Base-by-base conservation (phyloP, 2,329 filamentous ascomycete genomes). In the Sordariomycetes sp. region DNA sequence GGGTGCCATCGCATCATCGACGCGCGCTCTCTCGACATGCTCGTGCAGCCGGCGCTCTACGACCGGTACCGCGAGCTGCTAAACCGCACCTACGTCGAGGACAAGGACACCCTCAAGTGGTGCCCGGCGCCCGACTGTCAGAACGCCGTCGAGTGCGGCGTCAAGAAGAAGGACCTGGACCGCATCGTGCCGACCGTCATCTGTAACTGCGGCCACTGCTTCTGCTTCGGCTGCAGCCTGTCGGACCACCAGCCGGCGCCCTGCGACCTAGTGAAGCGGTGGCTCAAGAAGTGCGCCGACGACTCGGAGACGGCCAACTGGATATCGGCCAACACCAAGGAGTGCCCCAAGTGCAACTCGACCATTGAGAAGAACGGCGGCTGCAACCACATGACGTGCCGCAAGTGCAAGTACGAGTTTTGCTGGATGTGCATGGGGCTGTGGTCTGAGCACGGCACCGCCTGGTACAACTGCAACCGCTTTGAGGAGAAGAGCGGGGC, bases 401-500 rank as follows among this genome's bases (percentile, higher is more conserved):
- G 91, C 58, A 96, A 96, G 70, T 96, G 91, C 75, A 90, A 90
- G 66, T 86, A 96, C 67, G 91, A 96, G 67, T 96, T 99, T 67
- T 99, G 94, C 74, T 99, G 94, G 94, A 97, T 99, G 88, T 99
- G 94, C 67, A 99, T 99, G 94, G 94, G 94, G 0, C 76, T 96
- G 1, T 99, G 94, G 94, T 95, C 90, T 1, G 94, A 99, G 71
- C 94, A 99, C 68, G 94, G 94, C 61, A 99, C 92, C 3, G 96
- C 90, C 72, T 99, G 94, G 94, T 99, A 99, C 76, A 99, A 96
- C 71, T 99, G 94, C 79, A 99, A 96, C 68, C 81, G 94, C 10
- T 99, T 87, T 65, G 94, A 99, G 67, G 94, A 97, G 74, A 96
- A 94, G 78, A 95, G 89, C 62, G 94, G 94, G 1, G 78, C 84